phyloP scores from a whole-genome alignment of 2,329 filamentous ascomycete genomes.

The Xylaria multiplex region DNA sequence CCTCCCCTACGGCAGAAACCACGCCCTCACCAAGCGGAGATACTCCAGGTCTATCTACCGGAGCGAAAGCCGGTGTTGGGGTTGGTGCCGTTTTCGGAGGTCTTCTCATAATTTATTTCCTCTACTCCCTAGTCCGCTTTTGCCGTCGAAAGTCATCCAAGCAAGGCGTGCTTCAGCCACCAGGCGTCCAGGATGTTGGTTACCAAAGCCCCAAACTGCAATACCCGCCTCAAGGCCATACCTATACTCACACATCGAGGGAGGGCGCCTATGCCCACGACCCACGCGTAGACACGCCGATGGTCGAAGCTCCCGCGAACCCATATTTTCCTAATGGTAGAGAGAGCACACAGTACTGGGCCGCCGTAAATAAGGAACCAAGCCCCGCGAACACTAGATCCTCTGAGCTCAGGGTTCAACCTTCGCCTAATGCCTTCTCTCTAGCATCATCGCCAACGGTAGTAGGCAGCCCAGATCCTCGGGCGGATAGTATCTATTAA shows the following conservation, averaged over 20 bases:
- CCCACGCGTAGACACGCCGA: no score
- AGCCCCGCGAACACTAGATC: no score
- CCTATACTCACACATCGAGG: background rate
- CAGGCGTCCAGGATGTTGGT: background rate
- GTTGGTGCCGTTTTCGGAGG: background rate
- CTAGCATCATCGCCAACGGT: no score
- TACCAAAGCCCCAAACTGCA: background rate
- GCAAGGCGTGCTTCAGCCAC: background rate
- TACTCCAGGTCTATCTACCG: background rate
- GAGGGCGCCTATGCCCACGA: no score
- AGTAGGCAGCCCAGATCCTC: no score
- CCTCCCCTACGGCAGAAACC: background rate
- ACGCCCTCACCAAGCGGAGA: background rate
- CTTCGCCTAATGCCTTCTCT: no score
- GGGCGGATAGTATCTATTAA: no score
- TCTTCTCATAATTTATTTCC: background rate
- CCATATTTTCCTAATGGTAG: no score
- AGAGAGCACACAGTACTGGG: no score
- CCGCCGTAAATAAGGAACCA: no score
- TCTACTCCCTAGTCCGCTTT: background rate
- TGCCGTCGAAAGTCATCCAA: background rate
- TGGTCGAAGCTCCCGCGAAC: no score
- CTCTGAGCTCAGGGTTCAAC: no score
- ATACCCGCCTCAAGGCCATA: background rate
- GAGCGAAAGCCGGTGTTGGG: background rate